Percentiles rank a stretch among this genome's conserved stretches.
Evolutionary conservation across 768 basidiomycete genomes (phyloP).

Genomic region (Imleria badia): DNA sequence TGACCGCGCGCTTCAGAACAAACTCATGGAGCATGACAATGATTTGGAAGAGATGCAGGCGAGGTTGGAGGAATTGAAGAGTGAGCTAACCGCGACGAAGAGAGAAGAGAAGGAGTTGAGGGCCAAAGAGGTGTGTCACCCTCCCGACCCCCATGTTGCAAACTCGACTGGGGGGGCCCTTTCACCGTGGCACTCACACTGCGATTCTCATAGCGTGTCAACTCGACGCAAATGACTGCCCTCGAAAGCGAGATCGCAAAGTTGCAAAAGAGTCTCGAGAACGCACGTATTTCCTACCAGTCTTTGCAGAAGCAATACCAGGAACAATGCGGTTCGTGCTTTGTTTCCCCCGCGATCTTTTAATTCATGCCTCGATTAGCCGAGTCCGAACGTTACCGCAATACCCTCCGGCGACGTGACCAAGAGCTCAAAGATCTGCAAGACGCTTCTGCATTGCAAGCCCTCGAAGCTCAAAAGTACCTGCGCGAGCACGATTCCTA

Average conservation of each 20-base stretch:
- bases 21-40: constrained; percentile 74
- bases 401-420: constrained; percentile 72
- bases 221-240: constrained; percentile 60
- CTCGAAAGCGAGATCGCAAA: constrained; percentile 81
- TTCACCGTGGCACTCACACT: constrained; percentile 4
- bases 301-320: constrained; percentile 85
- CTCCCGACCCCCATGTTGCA: constrained; percentile 3
- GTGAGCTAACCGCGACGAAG: constrained; percentile 76
- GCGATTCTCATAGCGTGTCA: constrained; percentile 49
- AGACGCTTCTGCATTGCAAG: constrained; percentile 58
- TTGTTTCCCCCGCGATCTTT: not conserved
- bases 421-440: constrained; percentile 65
- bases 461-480: constrained; percentile 67
- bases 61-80: constrained; percentile 72
- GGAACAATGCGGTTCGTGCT: constrained; percentile 76
- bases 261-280: constrained; percentile 71
- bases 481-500: constrained; percentile 64
- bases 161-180: not conserved
- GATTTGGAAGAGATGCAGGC: constrained; percentile 80
- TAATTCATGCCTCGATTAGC: constrained; percentile 37
- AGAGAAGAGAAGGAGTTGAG: constrained; percentile 93
- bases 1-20: constrained; percentile 64
- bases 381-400: constrained; percentile 76
- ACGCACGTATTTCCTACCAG: constrained; percentile 67
- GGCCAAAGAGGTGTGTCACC: constrained; percentile 67